Conservation (phyloP, 2,329 filamentous ascomycete species). For the Pestalotiopsis sp. region DNA sequence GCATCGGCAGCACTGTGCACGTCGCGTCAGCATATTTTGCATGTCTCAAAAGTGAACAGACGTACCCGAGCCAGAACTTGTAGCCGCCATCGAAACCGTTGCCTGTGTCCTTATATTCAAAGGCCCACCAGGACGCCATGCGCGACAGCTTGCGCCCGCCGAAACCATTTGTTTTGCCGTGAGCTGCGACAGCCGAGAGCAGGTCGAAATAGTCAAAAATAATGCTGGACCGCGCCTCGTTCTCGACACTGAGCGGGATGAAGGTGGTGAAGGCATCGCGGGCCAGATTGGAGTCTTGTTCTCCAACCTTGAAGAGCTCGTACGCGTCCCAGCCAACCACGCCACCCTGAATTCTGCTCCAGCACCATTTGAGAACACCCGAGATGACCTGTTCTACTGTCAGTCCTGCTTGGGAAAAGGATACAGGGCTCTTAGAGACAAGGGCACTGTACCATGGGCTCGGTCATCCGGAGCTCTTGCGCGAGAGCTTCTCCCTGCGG, state of each 20-base stretch:
- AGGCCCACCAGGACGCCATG: slow-evolving; percentile 98
- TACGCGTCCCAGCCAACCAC: slow-evolving; percentile 98
- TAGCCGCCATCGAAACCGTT: slow-evolving; percentile 96
- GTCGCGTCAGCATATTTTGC: slow-evolving; percentile 12
- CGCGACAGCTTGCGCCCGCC: slow-evolving; percentile 92
- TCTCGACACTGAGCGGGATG: slow-evolving; percentile 91
- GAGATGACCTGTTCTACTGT: slow-evolving; percentile 72
- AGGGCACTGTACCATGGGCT: slow-evolving; percentile 76
- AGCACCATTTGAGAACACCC: slow-evolving; percentile 97
- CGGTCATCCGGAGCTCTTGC: slow-evolving; percentile 88
- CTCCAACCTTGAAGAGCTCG: slow-evolving; percentile 92
- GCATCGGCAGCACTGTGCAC: slow-evolving; percentile 81
- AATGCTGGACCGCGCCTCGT: slow-evolving; percentile 80
- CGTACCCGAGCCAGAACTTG: slow-evolving; percentile 80
- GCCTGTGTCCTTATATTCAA: slow-evolving; percentile 84
- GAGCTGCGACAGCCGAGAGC: slow-evolving; percentile 84
- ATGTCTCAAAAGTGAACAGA: slow-evolving; percentile 14
- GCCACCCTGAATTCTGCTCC: slow-evolving; percentile 87
- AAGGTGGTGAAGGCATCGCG: slow-evolving; percentile 95
- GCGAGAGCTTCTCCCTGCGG: slow-evolving; percentile 71
- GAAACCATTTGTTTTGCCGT: slow-evolving; percentile 91
- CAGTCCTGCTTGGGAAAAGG: slow-evolving; percentile 19
- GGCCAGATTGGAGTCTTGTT: slow-evolving; percentile 89
- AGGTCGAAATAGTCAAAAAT: slow-evolving; percentile 98
- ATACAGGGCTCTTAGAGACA: background rate